phyloP scores from a whole-genome alignment of 192 early-diverging fungal species.

The Coemansia asiatica region DNA sequence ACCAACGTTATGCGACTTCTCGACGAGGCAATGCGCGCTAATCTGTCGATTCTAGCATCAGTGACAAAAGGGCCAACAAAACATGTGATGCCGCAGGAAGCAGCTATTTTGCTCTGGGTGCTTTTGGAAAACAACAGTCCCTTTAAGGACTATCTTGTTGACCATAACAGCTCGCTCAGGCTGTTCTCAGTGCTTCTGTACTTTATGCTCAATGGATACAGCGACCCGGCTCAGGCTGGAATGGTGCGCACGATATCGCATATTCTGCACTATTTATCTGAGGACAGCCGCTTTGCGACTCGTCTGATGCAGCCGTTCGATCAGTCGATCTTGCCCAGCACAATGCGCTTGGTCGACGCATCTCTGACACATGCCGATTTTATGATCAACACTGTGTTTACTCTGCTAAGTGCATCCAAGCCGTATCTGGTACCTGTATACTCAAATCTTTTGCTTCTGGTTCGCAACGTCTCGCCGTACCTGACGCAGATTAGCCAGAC shows the following conservation, averaged over 20 bases:
- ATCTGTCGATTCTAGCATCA: constrained; percentile 45
- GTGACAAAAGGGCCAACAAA: constrained; percentile 38
- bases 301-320: constrained; percentile 55
- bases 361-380: constrained; percentile 76
- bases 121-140: constrained; percentile 74
- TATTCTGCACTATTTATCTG: constrained; percentile 58
- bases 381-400: constrained; percentile 78
- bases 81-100: constrained; percentile 59
- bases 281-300: constrained; percentile 48
- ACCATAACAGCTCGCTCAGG: constrained; percentile 45
- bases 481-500: constrained; percentile 71
- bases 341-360: constrained; percentile 61
- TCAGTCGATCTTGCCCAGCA: constrained; percentile 56
- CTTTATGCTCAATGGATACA: constrained; percentile 52
- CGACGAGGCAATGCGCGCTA: constrained; percentile 69
- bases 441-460: constrained; percentile 73
- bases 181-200: constrained; percentile 46
- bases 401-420: constrained; percentile 72
- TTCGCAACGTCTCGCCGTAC: constrained; percentile 82
- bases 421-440: constrained; percentile 66
- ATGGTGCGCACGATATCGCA: constrained; percentile 65
- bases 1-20: constrained; percentile 79
- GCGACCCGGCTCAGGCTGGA: constrained; percentile 56
- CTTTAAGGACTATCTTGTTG: constrained; percentile 47
- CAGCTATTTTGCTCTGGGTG: constrained; percentile 83